Conservation (phyloP, 495 filamentous ascomycete species). For the Pseudevernia furfuracea region DNA sequence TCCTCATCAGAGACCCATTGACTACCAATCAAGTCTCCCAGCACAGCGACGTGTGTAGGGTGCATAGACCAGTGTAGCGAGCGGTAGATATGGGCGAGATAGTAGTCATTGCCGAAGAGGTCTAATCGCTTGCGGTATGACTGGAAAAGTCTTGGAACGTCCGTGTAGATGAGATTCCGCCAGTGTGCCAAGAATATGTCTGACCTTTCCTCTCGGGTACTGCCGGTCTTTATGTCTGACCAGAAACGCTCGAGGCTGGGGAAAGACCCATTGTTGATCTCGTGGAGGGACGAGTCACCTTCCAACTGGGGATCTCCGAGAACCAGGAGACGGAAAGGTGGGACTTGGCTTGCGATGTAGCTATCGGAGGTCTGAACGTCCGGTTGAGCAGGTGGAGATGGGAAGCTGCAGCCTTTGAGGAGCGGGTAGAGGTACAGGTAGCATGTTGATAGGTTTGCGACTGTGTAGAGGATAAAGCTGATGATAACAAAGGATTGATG, state of each 20-base stretch:
- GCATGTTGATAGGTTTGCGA: constrained; percentile 49
- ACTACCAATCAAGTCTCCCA: constrained; percentile 90
- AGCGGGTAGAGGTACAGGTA: constrained; percentile 88
- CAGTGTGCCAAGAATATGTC: constrained; percentile 40
- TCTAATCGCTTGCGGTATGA: constrained; percentile 72
- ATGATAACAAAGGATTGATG: constrained; percentile 6
- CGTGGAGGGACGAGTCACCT: constrained; percentile 75
- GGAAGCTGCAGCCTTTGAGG: constrained; percentile 76
- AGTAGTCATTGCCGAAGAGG: constrained; percentile 87
- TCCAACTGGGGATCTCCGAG: constrained; percentile 94
- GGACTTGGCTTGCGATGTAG: constrained; percentile 24
- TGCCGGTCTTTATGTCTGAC: constrained; percentile 24
- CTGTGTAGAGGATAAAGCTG: constrained; percentile 6
- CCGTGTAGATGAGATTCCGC: constrained; percentile 48
- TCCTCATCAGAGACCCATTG: constrained; percentile 89
- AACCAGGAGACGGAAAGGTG: constrained; percentile 78
- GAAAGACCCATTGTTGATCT: constrained; percentile 50
- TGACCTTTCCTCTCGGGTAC: constrained; percentile 30
- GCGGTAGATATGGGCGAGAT: constrained; percentile 89
- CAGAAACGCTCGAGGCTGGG: constrained; percentile 51
- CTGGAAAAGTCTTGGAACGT: constrained; percentile 55
- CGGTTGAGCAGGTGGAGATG: constrained; percentile 28
- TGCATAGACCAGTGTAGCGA: constrained; percentile 68
- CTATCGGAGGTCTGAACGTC: constrained; percentile 14
- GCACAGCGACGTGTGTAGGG: constrained; percentile 80